Percentiles rank a stretch among this genome's conserved stretches.
Conservation (phyloP, 805 yeast genomes). For the Wickerhamomyces bisporus region DNA sequence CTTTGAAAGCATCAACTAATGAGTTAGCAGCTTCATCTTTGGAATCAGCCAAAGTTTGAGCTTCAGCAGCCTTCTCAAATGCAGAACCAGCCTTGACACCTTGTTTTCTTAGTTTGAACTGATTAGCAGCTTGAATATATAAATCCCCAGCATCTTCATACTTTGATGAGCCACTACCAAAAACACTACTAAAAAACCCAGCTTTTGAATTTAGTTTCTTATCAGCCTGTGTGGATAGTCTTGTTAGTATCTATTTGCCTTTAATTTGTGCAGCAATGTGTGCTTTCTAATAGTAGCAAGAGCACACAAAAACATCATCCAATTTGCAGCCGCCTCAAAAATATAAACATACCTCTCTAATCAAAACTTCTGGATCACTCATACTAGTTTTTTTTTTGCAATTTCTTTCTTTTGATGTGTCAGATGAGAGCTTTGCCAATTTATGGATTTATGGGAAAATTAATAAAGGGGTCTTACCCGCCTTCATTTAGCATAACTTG, state of each 20-base stretch:
- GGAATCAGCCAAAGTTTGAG: slow-evolving; percentile 67
- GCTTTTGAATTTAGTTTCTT: slow-evolving; percentile 63
- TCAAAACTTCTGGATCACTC: slow-evolving; percentile 41
- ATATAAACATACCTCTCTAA: slow-evolving; percentile 26
- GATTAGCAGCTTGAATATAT: slow-evolving; percentile 90
- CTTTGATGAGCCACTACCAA: slow-evolving; percentile 61
- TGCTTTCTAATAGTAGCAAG: no score
- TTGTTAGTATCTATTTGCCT: slow-evolving; percentile 25
- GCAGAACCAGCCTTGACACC: slow-evolving; percentile 72
- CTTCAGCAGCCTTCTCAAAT: slow-evolving; percentile 80
- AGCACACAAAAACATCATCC: no score
- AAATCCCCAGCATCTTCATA: slow-evolving; percentile 91
- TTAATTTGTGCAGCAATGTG: no score
- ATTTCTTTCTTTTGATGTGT: not conserved
- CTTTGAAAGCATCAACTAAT: slow-evolving; percentile 84
- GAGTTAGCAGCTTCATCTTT: slow-evolving; percentile 91
- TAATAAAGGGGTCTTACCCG: slow-evolving; percentile 1
- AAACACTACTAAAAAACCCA: slow-evolving; percentile 59
- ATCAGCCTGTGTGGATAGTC: slow-evolving; percentile 41
- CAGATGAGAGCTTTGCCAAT: not conserved
- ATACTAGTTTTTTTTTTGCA: slow-evolving; percentile 13
- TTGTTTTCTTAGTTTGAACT: slow-evolving; percentile 72
- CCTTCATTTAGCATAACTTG: not conserved
- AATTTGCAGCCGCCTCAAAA: no score
- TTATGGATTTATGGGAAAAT: not conserved